Conservation (phyloP, 2,329 filamentous ascomycete genomes). For the Fusarium phyllophilum region DNA sequence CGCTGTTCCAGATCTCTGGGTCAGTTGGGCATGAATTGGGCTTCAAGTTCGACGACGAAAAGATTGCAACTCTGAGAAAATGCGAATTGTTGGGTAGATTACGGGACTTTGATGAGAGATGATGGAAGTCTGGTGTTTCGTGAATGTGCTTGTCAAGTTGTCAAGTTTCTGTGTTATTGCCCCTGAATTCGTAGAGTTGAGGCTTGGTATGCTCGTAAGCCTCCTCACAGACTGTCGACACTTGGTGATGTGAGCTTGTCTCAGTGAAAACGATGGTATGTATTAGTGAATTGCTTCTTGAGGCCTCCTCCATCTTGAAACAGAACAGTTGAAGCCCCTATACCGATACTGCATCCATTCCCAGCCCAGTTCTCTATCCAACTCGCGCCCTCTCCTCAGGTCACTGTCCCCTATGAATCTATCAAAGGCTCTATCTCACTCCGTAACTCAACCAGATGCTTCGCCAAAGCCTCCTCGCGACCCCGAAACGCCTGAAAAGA, state of each 20-base stretch:
- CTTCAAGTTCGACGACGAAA: not conserved
- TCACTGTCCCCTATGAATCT: conserved; percentile 36
- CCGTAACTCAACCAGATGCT: conserved; percentile 47
- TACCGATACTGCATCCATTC: conserved; percentile 2
- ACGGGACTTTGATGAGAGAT: not conserved
- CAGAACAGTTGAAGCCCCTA: conserved; percentile 6
- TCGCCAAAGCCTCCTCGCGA: conserved; percentile 49
- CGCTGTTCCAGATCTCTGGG: conserved; percentile 30
- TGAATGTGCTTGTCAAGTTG: not conserved
- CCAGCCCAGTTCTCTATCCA: not conserved
- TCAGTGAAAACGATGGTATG: conserved; percentile 13
- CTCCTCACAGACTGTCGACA: not conserved
- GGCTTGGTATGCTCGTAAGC: not conserved
- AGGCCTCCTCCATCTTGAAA: not conserved
- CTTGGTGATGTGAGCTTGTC: not conserved
- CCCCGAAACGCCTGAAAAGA: conserved; percentile 47
- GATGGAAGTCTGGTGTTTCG: not conserved
- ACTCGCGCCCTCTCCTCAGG: not conserved
- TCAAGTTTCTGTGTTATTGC: conserved; percentile 1
- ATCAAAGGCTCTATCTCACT: conserved; percentile 49
- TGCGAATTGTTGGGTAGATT: not conserved
- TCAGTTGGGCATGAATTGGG: conserved; percentile 32
- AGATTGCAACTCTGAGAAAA: not conserved
- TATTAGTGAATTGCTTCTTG: conserved; percentile 29
- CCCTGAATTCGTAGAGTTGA: conserved; percentile 1